Conservation (phyloP, 768 basidiomycete species). For the Rhodotorula graminis region DNA sequence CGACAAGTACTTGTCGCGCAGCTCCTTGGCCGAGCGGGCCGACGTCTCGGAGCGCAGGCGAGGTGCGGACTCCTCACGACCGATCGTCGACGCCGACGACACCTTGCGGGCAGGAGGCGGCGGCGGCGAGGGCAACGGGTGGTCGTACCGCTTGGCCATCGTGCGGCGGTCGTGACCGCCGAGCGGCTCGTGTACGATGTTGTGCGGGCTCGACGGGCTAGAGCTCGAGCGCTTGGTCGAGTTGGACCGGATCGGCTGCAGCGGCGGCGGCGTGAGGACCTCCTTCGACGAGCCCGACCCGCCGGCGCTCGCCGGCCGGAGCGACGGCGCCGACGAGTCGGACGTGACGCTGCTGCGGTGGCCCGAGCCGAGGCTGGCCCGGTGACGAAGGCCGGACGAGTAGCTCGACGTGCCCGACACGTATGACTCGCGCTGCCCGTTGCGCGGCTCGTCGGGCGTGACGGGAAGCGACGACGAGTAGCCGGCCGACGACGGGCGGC, state of each 20-base stretch:
- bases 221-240: background rate
- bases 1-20: conserved; percentile 8
- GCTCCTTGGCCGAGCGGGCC: background rate
- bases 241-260: background rate
- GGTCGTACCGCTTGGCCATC: conserved; percentile 14
- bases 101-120: background rate
- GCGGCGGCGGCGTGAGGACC: conserved; percentile 11
- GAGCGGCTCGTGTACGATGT: conserved; percentile 8
- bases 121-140: conserved; percentile 12
- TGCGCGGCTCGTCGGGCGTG: conserved; percentile 1
- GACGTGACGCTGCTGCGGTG: conserved; percentile 29
- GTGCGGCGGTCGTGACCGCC: conserved; percentile 25
- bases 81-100: background rate
- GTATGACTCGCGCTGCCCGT: conserved; percentile 12
- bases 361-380: conserved; percentile 18
- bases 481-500: background rate
- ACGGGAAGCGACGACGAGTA: background rate
- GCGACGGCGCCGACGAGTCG: conserved; percentile 20
- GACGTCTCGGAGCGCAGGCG: background rate
- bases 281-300: background rate
- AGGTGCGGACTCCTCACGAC: background rate
- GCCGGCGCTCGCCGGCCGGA: background rate
- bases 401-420: conserved; percentile 16
- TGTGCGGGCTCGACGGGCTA: background rate
- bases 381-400: conserved; percentile 1